Conservation (phyloP, 202 grass and related monocot genomes). For the Carex sylvatica region DNA sequence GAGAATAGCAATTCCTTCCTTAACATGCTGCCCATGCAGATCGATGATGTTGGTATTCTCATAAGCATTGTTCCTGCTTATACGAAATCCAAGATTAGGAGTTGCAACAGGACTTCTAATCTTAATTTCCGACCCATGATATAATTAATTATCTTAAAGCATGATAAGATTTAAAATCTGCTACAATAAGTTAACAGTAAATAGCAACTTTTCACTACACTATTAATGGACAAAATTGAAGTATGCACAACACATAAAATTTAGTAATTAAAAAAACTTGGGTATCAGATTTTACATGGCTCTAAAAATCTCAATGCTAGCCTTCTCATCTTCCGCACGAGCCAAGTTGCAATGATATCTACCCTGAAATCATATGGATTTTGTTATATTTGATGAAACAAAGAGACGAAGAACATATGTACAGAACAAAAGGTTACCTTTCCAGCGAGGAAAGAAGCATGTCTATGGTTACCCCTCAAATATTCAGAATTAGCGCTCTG, state of each 20-base stretch:
- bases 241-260: background rate
- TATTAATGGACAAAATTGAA: background rate
- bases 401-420: background rate
- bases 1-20: no score
- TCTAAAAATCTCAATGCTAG: constrained; percentile 74
- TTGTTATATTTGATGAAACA: background rate
- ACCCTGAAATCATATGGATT: constrained; percentile 42
- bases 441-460: no score
- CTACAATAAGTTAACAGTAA: constrained; percentile 16
- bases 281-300: constrained; percentile 41
- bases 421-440: no score
- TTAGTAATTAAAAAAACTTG: background rate
- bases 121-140: background rate
- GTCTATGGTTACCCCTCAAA: no score
- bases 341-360: constrained; percentile 75
- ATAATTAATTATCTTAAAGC: background rate
- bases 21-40: no score
- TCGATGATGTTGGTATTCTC: no score
- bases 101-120: background rate
- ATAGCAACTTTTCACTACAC: background rate
- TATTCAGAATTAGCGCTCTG: no score
- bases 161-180: background rate
- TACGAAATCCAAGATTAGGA: constrained; percentile 11
- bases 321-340: constrained; percentile 63
- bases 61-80: constrained; percentile 33